Percentiles rank a stretch among this genome's conserved stretches.
phyloP scores from a whole-genome alignment of 345 rosid genomes.

The Citrus australasica region DNA sequence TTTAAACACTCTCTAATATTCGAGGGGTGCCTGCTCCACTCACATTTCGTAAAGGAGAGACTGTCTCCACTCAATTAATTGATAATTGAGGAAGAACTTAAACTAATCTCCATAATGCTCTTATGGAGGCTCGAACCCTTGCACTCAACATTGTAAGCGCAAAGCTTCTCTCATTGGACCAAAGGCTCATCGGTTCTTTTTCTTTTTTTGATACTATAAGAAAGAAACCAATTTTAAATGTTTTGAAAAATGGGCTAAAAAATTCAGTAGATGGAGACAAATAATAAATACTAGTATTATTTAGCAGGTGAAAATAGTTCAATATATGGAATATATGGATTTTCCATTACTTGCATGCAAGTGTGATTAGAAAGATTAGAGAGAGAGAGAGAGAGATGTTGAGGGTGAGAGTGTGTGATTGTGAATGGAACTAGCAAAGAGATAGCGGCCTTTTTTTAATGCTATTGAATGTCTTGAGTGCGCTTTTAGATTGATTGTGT shows the following conservation, averaged over 20 bases:
- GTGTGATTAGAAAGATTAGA: no score
- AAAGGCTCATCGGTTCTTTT: no score
- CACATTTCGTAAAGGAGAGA: no score
- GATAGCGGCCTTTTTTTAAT: background rate
- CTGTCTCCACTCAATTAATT: no score
- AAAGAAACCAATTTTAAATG: background rate
- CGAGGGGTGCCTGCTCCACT: no score
- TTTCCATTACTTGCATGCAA: background rate
- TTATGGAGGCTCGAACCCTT: no score
- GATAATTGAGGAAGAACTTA: no score
- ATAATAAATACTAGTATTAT: background rate
- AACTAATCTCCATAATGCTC: no score
- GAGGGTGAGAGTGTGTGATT: background rate
- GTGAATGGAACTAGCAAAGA: background rate
- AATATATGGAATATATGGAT: background rate
- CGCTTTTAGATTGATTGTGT: background rate
- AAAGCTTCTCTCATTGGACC: no score
- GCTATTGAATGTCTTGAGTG: background rate
- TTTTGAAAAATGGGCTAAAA: background rate
- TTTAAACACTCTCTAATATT: no score
- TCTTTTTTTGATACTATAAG: no score
- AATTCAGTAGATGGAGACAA: background rate
- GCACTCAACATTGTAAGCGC: no score
- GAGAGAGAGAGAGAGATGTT: background rate
- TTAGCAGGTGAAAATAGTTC: background rate